phyloP scores from a whole-genome alignment of 2,329 filamentous ascomycete genomes.

The Sclerotinia spermophila region DNA sequence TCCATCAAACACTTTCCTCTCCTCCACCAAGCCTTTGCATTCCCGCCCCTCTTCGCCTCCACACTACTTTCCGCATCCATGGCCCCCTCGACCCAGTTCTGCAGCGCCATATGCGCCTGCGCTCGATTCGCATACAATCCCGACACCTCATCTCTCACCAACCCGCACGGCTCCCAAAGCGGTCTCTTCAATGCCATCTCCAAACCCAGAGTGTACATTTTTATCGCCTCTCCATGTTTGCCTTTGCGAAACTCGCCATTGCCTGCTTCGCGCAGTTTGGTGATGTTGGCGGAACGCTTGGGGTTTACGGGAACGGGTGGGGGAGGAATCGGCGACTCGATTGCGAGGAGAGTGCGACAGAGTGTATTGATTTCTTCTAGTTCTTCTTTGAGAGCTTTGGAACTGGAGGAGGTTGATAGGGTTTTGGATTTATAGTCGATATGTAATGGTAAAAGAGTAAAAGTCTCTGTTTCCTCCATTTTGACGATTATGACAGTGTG shows the following conservation, averaged over 20 bases:
- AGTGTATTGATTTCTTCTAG: slow-evolving; percentile 74
- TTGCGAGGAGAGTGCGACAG: slow-evolving; percentile 67
- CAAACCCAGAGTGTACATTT: slow-evolving; percentile 79
- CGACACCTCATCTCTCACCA: slow-evolving; percentile 81
- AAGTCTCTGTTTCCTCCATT: slow-evolving; percentile 65
- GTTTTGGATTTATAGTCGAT: slow-evolving; percentile 81
- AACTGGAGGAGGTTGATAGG: slow-evolving; percentile 51
- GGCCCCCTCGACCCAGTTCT: slow-evolving; percentile 80
- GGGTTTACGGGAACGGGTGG: slow-evolving; percentile 89
- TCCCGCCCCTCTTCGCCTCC: slow-evolving; percentile 79
- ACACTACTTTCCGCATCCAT: slow-evolving; percentile 85
- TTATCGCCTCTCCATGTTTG: slow-evolving; percentile 69
- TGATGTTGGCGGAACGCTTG: slow-evolving; percentile 82
- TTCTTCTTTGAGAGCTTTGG: slow-evolving; percentile 56
- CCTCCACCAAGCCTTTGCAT: slow-evolving; percentile 94
- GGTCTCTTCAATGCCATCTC: slow-evolving; percentile 84
- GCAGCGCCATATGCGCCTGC: slow-evolving; percentile 81
- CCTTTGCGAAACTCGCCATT: slow-evolving; percentile 80
- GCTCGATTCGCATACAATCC: slow-evolving; percentile 81
- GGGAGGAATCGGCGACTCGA: slow-evolving; percentile 67
- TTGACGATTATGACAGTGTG: slow-evolving; percentile 15
- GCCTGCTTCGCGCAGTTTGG: slow-evolving; percentile 84
- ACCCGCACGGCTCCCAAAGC: slow-evolving; percentile 78
- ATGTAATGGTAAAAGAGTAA: slow-evolving; percentile 75
- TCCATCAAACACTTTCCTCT: slow-evolving; percentile 80